phyloP scores from a whole-genome alignment of 257 asterid species.

The Solanum lycopersicoides region DNA sequence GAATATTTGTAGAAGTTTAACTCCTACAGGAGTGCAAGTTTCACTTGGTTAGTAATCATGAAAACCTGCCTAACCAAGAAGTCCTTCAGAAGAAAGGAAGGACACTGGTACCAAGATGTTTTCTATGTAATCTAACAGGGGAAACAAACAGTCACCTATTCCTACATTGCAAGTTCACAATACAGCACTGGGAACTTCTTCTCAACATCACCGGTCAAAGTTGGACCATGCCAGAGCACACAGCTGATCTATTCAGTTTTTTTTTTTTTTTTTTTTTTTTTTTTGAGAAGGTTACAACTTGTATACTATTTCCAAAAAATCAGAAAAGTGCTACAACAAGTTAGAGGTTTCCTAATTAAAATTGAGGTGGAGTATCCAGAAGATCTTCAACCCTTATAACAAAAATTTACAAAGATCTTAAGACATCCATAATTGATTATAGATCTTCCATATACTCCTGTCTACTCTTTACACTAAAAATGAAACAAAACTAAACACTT shows the following conservation, averaged over 20 bases:
- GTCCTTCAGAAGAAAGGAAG: not conserved
- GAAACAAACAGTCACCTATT: not conserved
- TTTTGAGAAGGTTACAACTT: not conserved
- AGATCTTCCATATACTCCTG: not conserved
- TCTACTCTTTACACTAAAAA: not conserved
- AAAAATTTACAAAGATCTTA: not conserved
- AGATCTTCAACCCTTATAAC: not conserved
- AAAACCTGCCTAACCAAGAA: not conserved
- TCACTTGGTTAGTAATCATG: not conserved
- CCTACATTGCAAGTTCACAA: not conserved
- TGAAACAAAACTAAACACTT: not conserved
- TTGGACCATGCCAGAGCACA: not conserved
- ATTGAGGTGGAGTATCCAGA: not conserved
- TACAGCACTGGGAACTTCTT: not conserved
- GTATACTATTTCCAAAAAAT: not conserved
- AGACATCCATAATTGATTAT: not conserved
- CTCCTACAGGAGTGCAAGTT: not conserved
- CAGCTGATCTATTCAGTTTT: not conserved
- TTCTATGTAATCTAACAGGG: not conserved
- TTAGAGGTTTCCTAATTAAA: not conserved
- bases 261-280: no score
- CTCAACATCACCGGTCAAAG: not conserved
- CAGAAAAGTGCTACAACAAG: not conserved
- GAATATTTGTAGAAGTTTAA: not conserved
- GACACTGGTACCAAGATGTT: not conserved